These are phyloP conservation scores for Nigrospora sphaerica DNA, from an alignment of 2,329 filamentous ascomycete genomes.

Conservation along the genomic window DNA sequence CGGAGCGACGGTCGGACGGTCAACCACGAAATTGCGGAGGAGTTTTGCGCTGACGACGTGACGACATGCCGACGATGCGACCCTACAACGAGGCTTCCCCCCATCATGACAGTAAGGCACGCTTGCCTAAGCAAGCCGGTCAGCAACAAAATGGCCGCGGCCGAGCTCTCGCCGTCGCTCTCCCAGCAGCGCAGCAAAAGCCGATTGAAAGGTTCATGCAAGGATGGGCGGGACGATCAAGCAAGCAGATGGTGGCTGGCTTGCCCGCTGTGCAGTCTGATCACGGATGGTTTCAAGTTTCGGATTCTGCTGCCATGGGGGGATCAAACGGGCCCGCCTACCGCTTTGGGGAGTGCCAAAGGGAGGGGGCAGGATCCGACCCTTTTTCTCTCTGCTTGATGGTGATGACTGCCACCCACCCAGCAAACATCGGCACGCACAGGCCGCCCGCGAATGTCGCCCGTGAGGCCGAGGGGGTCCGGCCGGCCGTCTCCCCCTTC, in stretches of 20 bases:
- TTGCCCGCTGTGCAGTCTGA: neutral
- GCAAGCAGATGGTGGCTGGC: slow-evolving; percentile 3
- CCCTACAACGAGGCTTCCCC: neutral
- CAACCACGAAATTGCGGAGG: slow-evolving; percentile 15
- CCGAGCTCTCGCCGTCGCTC: no score
- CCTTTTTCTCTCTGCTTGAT: no score
- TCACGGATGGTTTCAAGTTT: slow-evolving; percentile 18
- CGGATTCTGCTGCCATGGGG: slow-evolving; percentile 19
- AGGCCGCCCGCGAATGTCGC: no score
- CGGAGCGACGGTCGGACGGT: neutral
- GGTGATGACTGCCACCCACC: no score
- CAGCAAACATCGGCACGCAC: no score
- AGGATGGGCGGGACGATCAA: slow-evolving; percentile 11
- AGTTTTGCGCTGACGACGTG: no score
- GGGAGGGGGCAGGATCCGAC: neutral
- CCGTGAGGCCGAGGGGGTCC: no score
- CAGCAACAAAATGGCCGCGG: no score
- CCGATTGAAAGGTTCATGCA: slow-evolving; percentile 4
- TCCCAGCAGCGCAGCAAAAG: no score
- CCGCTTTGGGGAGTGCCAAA: slow-evolving; percentile 7
- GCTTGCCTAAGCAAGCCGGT: no score
- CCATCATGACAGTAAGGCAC: no score
- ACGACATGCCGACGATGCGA: slow-evolving; percentile 17
- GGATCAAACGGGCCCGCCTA: slow-evolving; percentile 20
- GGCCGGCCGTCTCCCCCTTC: no score